phyloP scores from a whole-genome alignment of 805 yeast genomes.

The Saccharomyces eubayanus region DNA sequence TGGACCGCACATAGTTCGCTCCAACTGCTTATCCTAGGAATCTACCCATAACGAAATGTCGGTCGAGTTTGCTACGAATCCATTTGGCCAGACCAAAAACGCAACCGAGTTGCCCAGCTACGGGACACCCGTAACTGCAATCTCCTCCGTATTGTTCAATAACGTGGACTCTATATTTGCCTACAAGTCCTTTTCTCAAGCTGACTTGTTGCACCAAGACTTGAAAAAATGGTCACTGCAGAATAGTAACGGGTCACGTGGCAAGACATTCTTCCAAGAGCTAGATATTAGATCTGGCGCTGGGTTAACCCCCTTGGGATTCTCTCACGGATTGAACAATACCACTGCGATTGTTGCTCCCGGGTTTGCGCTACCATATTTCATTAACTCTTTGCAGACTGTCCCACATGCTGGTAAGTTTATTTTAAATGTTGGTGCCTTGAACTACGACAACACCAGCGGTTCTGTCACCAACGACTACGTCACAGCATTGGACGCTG shows the following conservation, averaged over 20 bases:
- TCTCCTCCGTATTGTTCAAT: constrained; percentile 48
- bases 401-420: constrained; percentile 41
- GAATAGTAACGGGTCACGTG: constrained; percentile 8
- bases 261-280: constrained; percentile 23
- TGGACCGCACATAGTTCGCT: neutral
- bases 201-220: constrained; percentile 51
- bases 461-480: constrained; percentile 57
- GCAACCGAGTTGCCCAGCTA: constrained; percentile 44
- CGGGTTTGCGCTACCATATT: constrained; percentile 56
- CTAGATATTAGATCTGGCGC: constrained; percentile 80
- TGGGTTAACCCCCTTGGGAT: constrained; percentile 70
- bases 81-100: constrained; percentile 57
- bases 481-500: constrained; percentile 49
- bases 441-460: constrained; percentile 52
- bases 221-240: constrained; percentile 48
- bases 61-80: constrained; percentile 31
- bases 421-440: constrained; percentile 65
- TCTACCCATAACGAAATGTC: neutral
- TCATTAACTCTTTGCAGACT: constrained; percentile 52
- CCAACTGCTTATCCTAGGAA: neutral
- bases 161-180: constrained; percentile 50
- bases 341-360: constrained; percentile 42
- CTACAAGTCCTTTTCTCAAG: constrained; percentile 59
- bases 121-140: constrained; percentile 47
- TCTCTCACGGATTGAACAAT: constrained; percentile 27